Base-by-base conservation (phyloP, 352 stramenopile species). In the Pythium grandisporangium region DNA sequence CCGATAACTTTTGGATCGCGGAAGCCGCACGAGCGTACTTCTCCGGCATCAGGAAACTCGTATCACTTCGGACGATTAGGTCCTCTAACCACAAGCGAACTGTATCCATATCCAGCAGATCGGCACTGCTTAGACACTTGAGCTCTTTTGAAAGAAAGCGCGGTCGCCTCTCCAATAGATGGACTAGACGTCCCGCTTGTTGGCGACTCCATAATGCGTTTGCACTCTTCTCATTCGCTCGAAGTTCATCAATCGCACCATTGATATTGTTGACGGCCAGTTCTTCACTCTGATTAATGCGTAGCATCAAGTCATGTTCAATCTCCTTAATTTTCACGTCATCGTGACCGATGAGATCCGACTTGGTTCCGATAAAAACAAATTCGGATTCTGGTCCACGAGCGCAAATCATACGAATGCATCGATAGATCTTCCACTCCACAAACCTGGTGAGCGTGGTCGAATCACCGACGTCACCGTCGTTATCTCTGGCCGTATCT, bases 351-450 rank as follows among this genome's bases (percentile, higher is more conserved):
- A 59, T 21, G 12, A 40, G 38, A 23, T 59, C 51, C 10, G 40
- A 30, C 30, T 59, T 57, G 10, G 49, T 57, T 2, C 49, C 49
- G 5, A 57, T 42, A 6, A 57, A 35, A 3, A 47, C 22, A 32
- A 57, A 48, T 16, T 47, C 35, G 14, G 49, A 42, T n/a, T 57
- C 49, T 19, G 42, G 30, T n/a, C 51, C 33, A 6, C 30, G 49
- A 12, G 49, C 29, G 14, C 48, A 22, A 19, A 57, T 51, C 4
- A 25, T 5, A 5, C 51, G 43, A 6, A 58, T 48, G 43, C 51
- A 58, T 12, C 44, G 42, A 12, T 49, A 53, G 16, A 58, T 25
- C 13, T 45, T 48, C 24, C 27, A n/a, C 1, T 21, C 21, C 21
- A 59, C 45, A 21, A 59, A 56, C 1, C 35, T 25, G 14, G n/a